Evolutionary conservation across 495 filamentous ascomycete species (phyloP).

Genomic region (Podospora comata): DNA sequence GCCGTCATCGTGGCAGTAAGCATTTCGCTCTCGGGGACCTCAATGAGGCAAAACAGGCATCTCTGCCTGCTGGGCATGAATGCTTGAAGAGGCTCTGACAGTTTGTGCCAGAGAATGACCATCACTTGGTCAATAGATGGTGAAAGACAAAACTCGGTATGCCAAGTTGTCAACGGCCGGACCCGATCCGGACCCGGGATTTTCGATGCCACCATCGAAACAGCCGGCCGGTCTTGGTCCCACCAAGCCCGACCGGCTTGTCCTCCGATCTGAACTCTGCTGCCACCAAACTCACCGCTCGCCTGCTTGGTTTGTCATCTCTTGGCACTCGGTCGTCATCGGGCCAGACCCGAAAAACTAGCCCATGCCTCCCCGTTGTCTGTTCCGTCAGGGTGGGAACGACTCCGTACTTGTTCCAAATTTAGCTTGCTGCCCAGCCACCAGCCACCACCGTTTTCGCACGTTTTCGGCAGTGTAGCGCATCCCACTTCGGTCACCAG

Average conservation of each 20-base stretch:
- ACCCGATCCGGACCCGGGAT: constrained; percentile 1
- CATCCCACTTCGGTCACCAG: not conserved
- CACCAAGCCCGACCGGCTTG: not conserved
- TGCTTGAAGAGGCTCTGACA: not conserved
- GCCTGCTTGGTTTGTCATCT: constrained; percentile 2
- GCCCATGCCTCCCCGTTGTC: not conserved
- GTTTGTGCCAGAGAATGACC: not conserved
- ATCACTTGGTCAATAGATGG: not conserved
- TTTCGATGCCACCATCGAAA: not conserved
- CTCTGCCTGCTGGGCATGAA: not conserved
- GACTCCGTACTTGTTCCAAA: not conserved
- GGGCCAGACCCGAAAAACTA: not conserved
- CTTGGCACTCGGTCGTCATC: not conserved
- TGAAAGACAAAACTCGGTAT: not conserved
- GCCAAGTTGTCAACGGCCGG: constrained; percentile 5
- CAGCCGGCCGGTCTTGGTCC: not conserved
- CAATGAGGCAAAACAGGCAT: not conserved
- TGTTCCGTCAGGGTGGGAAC: constrained; percentile 11
- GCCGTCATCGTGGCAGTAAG: not conserved
- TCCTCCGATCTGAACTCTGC: not conserved
- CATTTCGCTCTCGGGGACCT: not conserved
- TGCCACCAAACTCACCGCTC: not conserved
- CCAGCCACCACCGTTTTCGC: not conserved
- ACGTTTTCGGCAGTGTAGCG: not conserved
- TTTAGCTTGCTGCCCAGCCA: constrained; percentile 2